Conservation (phyloP, 352 stramenopile species). For the Phytophthora hibernalis region DNA sequence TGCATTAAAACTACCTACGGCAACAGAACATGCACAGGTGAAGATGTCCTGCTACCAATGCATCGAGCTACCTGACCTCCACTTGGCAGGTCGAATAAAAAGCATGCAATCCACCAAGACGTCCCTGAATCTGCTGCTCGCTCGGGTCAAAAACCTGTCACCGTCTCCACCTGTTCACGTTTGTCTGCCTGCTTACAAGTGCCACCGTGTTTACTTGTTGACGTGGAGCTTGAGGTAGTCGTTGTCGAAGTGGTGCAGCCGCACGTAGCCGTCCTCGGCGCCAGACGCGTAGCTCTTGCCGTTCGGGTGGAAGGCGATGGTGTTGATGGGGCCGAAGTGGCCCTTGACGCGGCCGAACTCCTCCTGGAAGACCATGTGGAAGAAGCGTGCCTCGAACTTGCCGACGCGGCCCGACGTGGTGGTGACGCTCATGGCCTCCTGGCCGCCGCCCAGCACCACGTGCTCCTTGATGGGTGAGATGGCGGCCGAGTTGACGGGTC, state of each 20-base stretch:
- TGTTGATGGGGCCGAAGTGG: constrained; percentile 99
- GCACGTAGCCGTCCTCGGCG: constrained; percentile 98
- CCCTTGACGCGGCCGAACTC: constrained; percentile 99
- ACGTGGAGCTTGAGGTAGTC: constrained; percentile 93
- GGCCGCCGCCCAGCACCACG: constrained; percentile 97
- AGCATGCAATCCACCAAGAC: background rate
- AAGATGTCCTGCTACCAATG: constrained; percentile 25
- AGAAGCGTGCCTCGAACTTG: constrained; percentile 98
- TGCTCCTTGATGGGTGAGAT: constrained; percentile 97
- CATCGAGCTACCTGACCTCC: constrained; percentile 14
- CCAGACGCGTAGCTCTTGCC: constrained; percentile 98
- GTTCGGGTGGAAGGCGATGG: constrained; percentile 98
- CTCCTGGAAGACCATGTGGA: constrained; percentile 98
- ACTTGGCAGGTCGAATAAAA: constrained; percentile 8
- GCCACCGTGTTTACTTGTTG: constrained; percentile 25
- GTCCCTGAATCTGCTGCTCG: background rate
- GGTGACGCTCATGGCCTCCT: constrained; percentile 99
- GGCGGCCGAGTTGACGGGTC: constrained; percentile 98
- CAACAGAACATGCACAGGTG: constrained; percentile 20
- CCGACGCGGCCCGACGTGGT: constrained; percentile 93
- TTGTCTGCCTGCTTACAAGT: constrained; percentile 6
- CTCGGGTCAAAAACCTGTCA: constrained; percentile 7
- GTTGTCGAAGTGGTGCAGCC: constrained; percentile 98
- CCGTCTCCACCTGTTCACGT: background rate
- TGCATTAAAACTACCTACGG: constrained; percentile 50